Percentiles rank a stretch among this genome's conserved stretches.
Conservation (phyloP, 192 early-diverging fungal species). For the Podila clonocystis region DNA sequence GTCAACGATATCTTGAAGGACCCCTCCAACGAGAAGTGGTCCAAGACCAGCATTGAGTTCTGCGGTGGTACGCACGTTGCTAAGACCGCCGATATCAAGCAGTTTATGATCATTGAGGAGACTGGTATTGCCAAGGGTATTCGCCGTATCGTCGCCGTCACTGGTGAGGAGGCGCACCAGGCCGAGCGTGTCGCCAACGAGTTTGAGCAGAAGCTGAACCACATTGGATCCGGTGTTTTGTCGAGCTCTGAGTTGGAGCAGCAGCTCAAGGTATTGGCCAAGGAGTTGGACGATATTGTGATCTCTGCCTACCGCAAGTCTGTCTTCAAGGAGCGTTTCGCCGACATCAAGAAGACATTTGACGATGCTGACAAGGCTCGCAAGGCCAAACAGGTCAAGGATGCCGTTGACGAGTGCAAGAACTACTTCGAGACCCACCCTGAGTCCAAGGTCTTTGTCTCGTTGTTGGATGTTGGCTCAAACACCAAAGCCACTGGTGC, state of each 20-base stretch:
- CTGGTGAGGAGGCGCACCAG: slow-evolving; percentile 88
- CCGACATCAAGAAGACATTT: slow-evolving; percentile 82
- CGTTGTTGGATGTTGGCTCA: slow-evolving; percentile 78
- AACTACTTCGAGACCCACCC: slow-evolving; percentile 41
- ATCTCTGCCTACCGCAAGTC: slow-evolving; percentile 86
- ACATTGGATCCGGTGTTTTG: slow-evolving; percentile 62
- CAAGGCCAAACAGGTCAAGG: slow-evolving; percentile 87
- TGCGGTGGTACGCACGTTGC: slow-evolving; percentile 98
- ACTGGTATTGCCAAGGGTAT: slow-evolving; percentile 95
- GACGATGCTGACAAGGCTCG: slow-evolving; percentile 90
- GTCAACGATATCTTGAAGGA: slow-evolving; percentile 87
- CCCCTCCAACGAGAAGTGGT: slow-evolving; percentile 85
- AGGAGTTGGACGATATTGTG: slow-evolving; percentile 81
- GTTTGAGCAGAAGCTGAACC: slow-evolving; percentile 71
- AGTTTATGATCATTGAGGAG: slow-evolving; percentile 90
- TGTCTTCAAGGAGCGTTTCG: slow-evolving; percentile 75
- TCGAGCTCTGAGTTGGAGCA: slow-evolving; percentile 73
- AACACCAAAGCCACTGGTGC: slow-evolving; percentile 88
- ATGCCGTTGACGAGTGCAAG: slow-evolving; percentile 56
- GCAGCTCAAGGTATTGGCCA: slow-evolving; percentile 80
- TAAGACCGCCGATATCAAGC: slow-evolving; percentile 90
- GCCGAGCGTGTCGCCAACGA: slow-evolving; percentile 74
- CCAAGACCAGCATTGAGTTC: slow-evolving; percentile 89
- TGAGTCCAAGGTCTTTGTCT: slow-evolving; percentile 65
- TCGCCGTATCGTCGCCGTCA: slow-evolving; percentile 93